phyloP scores from a whole-genome alignment of 2,329 filamentous ascomycete species.

The Rosellinia necatrix region DNA sequence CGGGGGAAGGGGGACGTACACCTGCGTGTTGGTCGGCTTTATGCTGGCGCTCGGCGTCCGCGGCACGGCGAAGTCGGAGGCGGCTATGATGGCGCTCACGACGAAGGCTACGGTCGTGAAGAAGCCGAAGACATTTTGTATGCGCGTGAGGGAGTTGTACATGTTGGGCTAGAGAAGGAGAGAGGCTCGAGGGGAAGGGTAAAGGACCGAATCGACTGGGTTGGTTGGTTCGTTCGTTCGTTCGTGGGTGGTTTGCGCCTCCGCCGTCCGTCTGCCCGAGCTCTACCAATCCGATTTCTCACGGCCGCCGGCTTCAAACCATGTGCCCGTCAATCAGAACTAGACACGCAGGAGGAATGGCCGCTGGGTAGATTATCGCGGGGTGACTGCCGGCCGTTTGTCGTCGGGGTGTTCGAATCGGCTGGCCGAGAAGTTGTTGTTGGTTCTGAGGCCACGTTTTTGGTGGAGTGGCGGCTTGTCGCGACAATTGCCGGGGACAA shows the following conservation, averaged over 20 bases:
- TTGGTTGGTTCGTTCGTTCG: not conserved
- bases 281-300: no score
- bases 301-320: no score
- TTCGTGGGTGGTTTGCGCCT: not conserved
- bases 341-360: no score
- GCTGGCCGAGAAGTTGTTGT: not conserved
- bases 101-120: constrained; percentile 92
- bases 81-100: constrained; percentile 78
- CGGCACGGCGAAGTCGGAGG: constrained; percentile 73
- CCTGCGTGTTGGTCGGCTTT: constrained; percentile 76
- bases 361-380: no score
- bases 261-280: no score
- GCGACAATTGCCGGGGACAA: no score
- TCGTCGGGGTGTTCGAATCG: no score
- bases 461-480: not conserved
- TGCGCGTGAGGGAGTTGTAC: constrained; percentile 83
- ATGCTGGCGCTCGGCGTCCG: constrained; percentile 70
- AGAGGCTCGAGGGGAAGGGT: constrained; percentile 1
- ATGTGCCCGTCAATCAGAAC: no score
- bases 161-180: constrained; percentile 55
- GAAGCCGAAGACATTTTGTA: constrained; percentile 95
- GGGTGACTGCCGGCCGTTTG: no score
- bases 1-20: constrained; percentile 59
- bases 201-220: not conserved
- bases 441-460: constrained; percentile 35